Percentiles rank a stretch among this genome's conserved stretches.
These are phyloP conservation scores for Stephania yunnanensis DNA, from an alignment of 164 flowering plant genomes.

Conservation along the genomic window DNA sequence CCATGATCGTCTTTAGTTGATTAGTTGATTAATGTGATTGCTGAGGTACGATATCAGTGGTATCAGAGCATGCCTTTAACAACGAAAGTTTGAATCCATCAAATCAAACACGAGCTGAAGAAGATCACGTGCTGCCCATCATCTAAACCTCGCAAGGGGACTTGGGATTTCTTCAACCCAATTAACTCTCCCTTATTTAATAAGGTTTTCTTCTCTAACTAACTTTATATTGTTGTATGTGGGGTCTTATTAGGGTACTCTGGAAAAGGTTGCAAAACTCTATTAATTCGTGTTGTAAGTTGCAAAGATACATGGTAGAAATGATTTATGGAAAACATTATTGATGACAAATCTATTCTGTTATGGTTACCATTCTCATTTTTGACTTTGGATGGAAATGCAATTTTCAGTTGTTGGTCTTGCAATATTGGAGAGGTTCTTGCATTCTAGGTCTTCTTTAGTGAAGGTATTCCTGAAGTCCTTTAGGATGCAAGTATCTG, in stretches of 20 bases:
- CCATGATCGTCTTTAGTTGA: too few species aligned
- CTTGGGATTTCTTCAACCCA: too few species aligned
- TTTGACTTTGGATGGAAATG: conserved; percentile 5
- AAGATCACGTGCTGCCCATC: too few species aligned
- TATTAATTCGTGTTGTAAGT: neutral
- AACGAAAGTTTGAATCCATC: too few species aligned
- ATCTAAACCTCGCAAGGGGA: too few species aligned
- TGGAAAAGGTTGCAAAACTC: neutral
- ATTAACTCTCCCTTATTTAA: too few species aligned
- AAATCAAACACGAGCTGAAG: too few species aligned
- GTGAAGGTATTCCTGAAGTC: conserved; percentile 45
- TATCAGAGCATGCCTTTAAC: too few species aligned
- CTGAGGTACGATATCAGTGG: too few species aligned
- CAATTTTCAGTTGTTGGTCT: conserved; percentile 79
- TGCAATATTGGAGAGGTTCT: conserved; percentile 75
- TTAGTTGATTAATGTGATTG: too few species aligned
- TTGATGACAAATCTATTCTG: neutral
- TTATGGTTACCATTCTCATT: neutral
- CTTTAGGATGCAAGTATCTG: conserved; percentile 6
- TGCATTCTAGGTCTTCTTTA: conserved; percentile 42
- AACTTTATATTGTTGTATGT: neutral
- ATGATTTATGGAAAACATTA: neutral
- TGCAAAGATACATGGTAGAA: neutral
- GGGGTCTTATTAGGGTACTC: neutral
- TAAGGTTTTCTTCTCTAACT: too few species aligned